Base-by-base conservation (phyloP, 192 early-diverging fungal species). In the Entomortierella beljakovae region DNA sequence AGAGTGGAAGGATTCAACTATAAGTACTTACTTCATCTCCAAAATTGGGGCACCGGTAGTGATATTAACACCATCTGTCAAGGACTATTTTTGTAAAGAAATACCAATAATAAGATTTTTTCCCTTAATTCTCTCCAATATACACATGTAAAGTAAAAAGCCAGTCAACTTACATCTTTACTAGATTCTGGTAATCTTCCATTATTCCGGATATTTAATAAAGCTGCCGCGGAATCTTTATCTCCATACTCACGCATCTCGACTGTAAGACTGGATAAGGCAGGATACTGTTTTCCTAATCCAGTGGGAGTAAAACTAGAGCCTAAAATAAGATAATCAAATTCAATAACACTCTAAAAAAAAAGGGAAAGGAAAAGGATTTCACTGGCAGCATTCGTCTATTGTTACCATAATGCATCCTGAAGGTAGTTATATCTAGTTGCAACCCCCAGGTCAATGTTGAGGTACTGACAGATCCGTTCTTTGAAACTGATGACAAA, bases 241-340 rank as follows among this genome's bases (percentile, higher is more conserved):
- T 77, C 73, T 38, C 73, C 73, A 43, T 77, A 77, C 26, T 68
- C 48, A 11, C 73, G 61, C 65, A 77, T 77, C 31, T 77, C 54
- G 2, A 68, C 73, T 34, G 66, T 77, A 28, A 68, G 34, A 28
- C 73, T 56, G 7, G 73, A 77, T 1, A 51, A 66, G 0, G 69
- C 60, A 2, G 65, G 73, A 29, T 31, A 35, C 2, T 9, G 34
- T 2, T 37, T 38, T 1, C 0, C 34, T 38, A 31, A 13, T 8
- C 26, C 15, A 6, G 22, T n/a, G 7, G 66, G 40, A 0, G 22
- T 34, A n/a, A 62, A 77, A 3, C 16, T 43, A 3, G 73, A 77
- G 2, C 73, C 73, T 77, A 46, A 3, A 13, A 5, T 18, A 18
- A 0, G 13, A 33, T 57, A 26, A 13, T 11, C 7, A 38, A 6